Conservation (phyloP, 805 yeast genomes). For the Sporopachydermia quercuum region DNA sequence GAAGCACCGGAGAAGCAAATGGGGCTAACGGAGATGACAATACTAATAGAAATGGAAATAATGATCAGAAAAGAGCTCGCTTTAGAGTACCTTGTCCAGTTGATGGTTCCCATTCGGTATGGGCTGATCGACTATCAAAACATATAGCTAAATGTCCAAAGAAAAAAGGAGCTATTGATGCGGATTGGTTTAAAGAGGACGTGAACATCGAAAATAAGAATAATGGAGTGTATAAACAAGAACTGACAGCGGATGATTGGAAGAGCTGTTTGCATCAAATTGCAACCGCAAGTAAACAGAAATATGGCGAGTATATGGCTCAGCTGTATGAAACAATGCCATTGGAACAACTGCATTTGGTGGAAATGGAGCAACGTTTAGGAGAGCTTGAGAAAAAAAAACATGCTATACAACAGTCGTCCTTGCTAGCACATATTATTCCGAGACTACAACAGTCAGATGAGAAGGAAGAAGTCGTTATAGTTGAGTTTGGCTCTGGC, state of each 20-base stretch:
- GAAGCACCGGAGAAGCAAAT: conserved; percentile 6
- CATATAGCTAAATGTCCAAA: conserved; percentile 47
- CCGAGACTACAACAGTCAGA: conserved; percentile 22
- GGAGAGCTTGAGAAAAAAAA: conserved; percentile 42
- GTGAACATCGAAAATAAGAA: conserved; percentile 24
- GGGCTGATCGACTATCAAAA: conserved; percentile 36
- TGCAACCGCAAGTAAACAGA: background rate
- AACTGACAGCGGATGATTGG: background rate
- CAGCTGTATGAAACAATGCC: conserved; percentile 4
- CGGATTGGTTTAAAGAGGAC: conserved; percentile 38
- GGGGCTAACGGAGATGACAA: conserved; percentile 10
- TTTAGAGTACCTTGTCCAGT: conserved; percentile 61
- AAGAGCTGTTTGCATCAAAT: background rate
- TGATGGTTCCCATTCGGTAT: conserved; percentile 61
- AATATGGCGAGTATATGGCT: background rate
- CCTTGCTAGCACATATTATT: conserved; percentile 56
- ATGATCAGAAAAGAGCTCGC: background rate
- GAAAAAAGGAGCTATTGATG: conserved; percentile 17
- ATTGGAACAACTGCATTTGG: conserved; percentile 10
- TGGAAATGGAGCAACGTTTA: conserved; percentile 29
- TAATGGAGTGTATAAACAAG: conserved; percentile 4
- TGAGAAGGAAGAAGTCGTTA: conserved; percentile 16
- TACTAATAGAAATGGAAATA: conserved; percentile 16
- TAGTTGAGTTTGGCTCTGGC: conserved; percentile 84
- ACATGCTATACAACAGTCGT: conserved; percentile 73